These are phyloP conservation scores for Ascochyta koolunga DNA, from an alignment of 2,329 filamentous ascomycete genomes.

Conservation along the genomic window DNA sequence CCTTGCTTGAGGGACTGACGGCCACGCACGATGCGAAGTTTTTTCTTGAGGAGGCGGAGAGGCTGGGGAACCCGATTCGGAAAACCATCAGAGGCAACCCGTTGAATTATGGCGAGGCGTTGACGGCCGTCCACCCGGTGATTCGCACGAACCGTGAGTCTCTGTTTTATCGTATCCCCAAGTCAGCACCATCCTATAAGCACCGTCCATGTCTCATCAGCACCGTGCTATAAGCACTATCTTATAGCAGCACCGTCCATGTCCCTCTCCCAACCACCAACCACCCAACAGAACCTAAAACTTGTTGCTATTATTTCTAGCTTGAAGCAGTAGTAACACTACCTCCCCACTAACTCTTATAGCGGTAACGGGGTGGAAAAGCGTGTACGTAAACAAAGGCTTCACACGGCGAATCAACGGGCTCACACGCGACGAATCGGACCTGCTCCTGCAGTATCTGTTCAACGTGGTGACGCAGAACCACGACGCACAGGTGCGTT, in stretches of 20 bases:
- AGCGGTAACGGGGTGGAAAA: constrained; percentile 67
- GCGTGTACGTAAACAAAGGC: constrained; percentile 44
- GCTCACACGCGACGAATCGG: constrained; percentile 53
- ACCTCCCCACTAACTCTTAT: not conserved
- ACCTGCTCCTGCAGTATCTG: constrained; percentile 51
- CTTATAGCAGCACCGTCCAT: too few relatives aligned
- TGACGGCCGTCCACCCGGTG: constrained; percentile 62
- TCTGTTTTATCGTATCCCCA: too few relatives aligned
- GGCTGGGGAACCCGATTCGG: constrained; percentile 36
- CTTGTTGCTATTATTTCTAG: too few relatives aligned
- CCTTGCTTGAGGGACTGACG: constrained; percentile 56
- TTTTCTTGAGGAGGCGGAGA: constrained; percentile 35
- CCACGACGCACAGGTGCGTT: constrained; percentile 60
- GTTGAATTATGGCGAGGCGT: constrained; percentile 59
- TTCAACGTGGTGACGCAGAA: constrained; percentile 56
- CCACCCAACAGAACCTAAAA: too few relatives aligned
- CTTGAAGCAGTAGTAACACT: too few relatives aligned
- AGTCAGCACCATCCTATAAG: too few relatives aligned
- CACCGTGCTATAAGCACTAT: too few relatives aligned
- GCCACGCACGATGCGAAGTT: constrained; percentile 51
- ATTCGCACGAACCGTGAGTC: constrained; percentile 63
- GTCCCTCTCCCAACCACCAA: too few relatives aligned
- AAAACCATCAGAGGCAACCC: constrained; percentile 53
- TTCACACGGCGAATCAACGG: constrained; percentile 53
- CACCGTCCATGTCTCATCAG: too few relatives aligned